Evolutionary conservation across 1,284 basidiomycete genomes (phyloP), one percentile per base, ranked within the genome.

Genomic region (Ceratobasidium papillatum): DNA sequence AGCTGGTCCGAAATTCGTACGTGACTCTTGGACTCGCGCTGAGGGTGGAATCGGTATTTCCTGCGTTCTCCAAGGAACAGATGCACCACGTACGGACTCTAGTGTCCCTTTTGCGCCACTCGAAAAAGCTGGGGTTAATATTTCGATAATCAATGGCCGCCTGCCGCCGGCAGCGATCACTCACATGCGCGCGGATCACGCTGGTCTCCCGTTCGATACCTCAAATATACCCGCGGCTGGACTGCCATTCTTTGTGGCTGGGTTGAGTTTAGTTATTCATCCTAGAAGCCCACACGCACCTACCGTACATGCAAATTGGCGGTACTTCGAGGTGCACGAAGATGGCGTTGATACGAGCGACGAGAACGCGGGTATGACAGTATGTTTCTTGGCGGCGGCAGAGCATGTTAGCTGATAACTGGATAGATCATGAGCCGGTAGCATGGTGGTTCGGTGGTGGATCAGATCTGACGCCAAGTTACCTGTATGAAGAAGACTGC

Each of bases 371-470:
- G 74, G 54, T 49, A 43, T 14, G 59, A 27, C 7, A 22, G 19
- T 59, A 17, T 4, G 34, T 30, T 32, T 25, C 12, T 22, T 17
- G 5, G 56, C n/a, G n/a, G n/a, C n/a, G 32, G 5, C 9, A 11
- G 11, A 61, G 32, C 8, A 3, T 25, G 3, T 27, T 22, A 41
- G 12, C 58, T 49, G n/a, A 38, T 38, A 4, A 22, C 11, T 0
- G 36, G 34, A 78, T 78, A 30, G 47, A 75, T 72, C 79, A 81
- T 12, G 86, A 88, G 78, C 82, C 93, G 14, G 82, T 95, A 47
- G 92, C 95, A 9, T 99, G 96, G 96, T 99, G 98, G 98, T 99
- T 99, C 80, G 97, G 97, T 56, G 97, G 97, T 45, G 97, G 97
- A n/a, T 90, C 91, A 2, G 97, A 99, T 82, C 87, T 99, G 59